Evolutionary conservation across 345 rosid genomes (phyloP), one percentile per base, ranked within the genome.

Genomic region (Arabidopsis arenosa): DNA sequence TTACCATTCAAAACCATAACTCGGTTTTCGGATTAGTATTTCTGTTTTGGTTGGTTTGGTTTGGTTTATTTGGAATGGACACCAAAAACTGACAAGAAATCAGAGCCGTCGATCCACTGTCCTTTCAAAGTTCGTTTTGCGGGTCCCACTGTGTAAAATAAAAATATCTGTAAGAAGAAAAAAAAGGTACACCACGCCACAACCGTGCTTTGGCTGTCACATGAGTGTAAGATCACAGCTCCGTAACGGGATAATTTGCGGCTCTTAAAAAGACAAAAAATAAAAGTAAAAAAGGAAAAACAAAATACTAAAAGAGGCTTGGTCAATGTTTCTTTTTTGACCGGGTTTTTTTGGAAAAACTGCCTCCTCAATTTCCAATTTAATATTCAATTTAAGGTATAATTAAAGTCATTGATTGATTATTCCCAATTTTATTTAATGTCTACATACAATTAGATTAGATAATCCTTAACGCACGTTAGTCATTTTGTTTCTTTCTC

Each of bases 291-390:
- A 55, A 69, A 9, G 2, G n/a, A 55, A 62, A 9, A 13, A 12
- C 5, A 4, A n/a, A 57, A 39, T 63, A 28, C 32, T 15, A 54
- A 17, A 45, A 71, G 43, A 41, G 49, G 55, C 56, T 72, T 49
- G 63, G 81, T 78, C 77, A 78, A 72, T 78, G 68, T 65, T 0
- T 72, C 68, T 63, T 70, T 70, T 78, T 51, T 78, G 81, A 78
- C 77, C 81, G 54, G 45, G 15, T 54, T 45, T 63, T 63, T 69
- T 77, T 55, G 43, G 68, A 65, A 77, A 71, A 77, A 64, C 68
- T 72, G 81, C 69, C 39, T 56, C 67, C 18, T 5, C 63, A 23
- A 40, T 66, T 72, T 49, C 73, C 77, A 78, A 59, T 78, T 72
- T 14, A 72, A 18, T 78, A 78, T 72, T 72, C 59, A 21, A 65